Base-by-base conservation (phyloP, 2,329 filamentous ascomycete species). In the Chrysosporium keratinophilum region DNA sequence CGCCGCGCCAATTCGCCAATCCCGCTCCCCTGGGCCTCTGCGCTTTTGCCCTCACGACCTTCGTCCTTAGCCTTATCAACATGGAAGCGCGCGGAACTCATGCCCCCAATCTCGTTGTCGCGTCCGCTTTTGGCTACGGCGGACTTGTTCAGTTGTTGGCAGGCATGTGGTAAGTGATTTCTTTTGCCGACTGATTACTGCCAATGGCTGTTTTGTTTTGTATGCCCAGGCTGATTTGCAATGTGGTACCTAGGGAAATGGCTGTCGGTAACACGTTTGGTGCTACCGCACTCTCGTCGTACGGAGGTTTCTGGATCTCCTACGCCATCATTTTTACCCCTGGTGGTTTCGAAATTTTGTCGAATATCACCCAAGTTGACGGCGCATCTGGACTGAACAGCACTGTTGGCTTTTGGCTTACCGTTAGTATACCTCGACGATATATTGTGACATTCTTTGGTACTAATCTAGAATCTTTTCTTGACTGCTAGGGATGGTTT, bases 221-320 rank as follows among this genome's bases (percentile, higher is more conserved):
- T 17, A 49, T 19, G 3, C 17, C 40, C 54, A 5, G 11, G 28
- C 48, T 39, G 14, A 37, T 17, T 28, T 49, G 2, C 47, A 14
- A 14, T 37, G 40, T 17, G 14, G 45, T 40, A 14, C 33, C 51
- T 58, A 88, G 85, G 85, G 87, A 91, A 74, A 87, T 91, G 80
- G 85, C 86, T 35, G 78, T 87, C n/a, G 87, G 86, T 54, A 91
- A 91, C 76, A 91, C 87, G 10, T 90, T 91, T 60, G 86, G 86
- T 76, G 87, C 85, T 50, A 90, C 86, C 20, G 85, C 87, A 17
- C 73, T 91, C 54, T 87, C 85, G 9, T 90, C 86, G 0, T 91
- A 87, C 65, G 87, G 87, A 62, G 86, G 86, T 58, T 91, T 91
- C 78, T 91, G 87, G 87, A 79, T 91, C 64, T 75, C 76, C 11